Percentiles rank a stretch among this genome's conserved stretches.
These are phyloP conservation scores for Boletellus deceptivus DNA, from an alignment of 1,284 basidiomycete species.

Conservation along the genomic window DNA sequence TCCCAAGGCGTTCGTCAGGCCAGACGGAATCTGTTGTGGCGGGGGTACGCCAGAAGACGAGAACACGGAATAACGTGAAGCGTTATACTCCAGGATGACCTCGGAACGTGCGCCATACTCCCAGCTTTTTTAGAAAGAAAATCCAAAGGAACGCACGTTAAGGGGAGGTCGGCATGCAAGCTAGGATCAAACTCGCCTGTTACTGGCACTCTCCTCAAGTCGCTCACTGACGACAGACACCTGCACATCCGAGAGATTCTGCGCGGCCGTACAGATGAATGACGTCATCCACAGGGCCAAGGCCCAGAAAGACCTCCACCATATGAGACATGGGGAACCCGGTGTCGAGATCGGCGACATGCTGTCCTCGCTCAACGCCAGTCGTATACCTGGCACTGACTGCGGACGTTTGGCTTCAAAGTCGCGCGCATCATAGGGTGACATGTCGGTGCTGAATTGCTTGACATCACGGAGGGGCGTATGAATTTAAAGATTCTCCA, in stretches of 20 bases:
- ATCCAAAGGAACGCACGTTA: neutral
- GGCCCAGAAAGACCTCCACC: neutral
- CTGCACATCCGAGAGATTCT: conserved; percentile 27
- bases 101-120: conserved; percentile 62
- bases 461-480: neutral
- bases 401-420: no score
- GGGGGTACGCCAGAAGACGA: conserved; percentile 43
- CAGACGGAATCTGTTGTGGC: conserved; percentile 36
- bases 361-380: no score
- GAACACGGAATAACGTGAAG: conserved; percentile 50
- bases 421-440: no score
- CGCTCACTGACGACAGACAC: conserved; percentile 22
- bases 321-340: neutral
- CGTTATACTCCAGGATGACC: conserved; percentile 58
- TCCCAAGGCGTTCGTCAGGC: conserved; percentile 39
- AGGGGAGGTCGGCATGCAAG: neutral
- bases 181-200: conserved; percentile 23
- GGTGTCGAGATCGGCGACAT: no score
- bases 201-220: conserved; percentile 30
- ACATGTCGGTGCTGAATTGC: no score
- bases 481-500: neutral
- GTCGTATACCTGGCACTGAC: no score
- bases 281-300: conserved; percentile 7
- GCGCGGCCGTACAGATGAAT: conserved; percentile 16
- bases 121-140: conserved; percentile 49